phyloP scores from a whole-genome alignment of 169 alveolate genomes.

The Eimeria zaria region DNA sequence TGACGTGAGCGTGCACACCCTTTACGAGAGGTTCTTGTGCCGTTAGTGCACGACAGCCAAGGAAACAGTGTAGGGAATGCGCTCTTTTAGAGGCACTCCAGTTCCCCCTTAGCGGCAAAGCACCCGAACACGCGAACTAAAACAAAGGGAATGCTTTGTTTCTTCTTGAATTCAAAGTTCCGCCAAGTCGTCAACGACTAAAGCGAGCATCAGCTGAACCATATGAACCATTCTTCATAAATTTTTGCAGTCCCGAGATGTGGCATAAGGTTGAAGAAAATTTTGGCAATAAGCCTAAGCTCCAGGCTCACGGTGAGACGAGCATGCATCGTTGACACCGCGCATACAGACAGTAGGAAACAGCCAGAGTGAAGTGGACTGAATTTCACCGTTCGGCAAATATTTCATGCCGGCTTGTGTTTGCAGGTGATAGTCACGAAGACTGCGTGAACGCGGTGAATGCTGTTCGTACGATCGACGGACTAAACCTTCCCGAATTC shows the following conservation, averaged over 20 bases:
- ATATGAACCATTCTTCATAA: neutral
- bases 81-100: neutral
- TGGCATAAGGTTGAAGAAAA: constrained; percentile 52
- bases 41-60: neutral
- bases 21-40: neutral
- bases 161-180: neutral
- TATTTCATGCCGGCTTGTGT: neutral
- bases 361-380: neutral
- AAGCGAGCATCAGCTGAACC: neutral
- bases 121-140: too few species aligned
- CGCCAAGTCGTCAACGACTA: neutral
- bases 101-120: neutral
- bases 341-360: neutral
- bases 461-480: constrained; percentile 15
- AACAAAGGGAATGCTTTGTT: neutral
- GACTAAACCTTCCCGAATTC: constrained; percentile 6
- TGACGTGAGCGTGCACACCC: neutral
- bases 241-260: constrained; percentile 9
- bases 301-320: constrained; percentile 18
- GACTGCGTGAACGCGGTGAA: constrained; percentile 47
- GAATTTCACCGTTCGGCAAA: neutral
- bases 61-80: neutral
- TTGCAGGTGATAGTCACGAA: constrained; percentile 1
- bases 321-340: neutral
- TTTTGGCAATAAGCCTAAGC: neutral